phyloP scores from a whole-genome alignment of 1,139 yeast species.

The Sugiyamaella xylanicola region DNA sequence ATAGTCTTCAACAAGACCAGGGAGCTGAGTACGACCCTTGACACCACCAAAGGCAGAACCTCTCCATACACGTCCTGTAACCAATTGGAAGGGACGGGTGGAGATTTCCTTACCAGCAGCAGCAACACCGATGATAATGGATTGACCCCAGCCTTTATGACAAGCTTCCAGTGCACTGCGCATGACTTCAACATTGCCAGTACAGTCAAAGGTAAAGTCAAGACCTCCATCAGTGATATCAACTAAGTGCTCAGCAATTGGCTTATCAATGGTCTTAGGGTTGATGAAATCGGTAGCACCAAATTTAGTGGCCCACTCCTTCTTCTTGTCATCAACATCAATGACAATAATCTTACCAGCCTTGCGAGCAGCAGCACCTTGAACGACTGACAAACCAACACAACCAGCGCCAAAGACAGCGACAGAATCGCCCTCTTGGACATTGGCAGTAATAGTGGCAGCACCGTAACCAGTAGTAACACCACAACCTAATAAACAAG shows the following conservation, averaged over 20 bases:
- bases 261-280: constrained; percentile 68
- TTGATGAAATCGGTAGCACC: constrained; percentile 96
- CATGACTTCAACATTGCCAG: constrained; percentile 95
- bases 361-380: constrained; percentile 84
- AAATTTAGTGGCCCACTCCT: constrained; percentile 81
- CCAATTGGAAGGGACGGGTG: constrained; percentile 98
- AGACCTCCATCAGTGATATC: constrained; percentile 96
- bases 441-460: constrained; percentile 91
- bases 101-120: constrained; percentile 97
- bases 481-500: constrained; percentile 96
- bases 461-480: constrained; percentile 99
- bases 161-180: constrained; percentile 94
- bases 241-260: constrained; percentile 80
- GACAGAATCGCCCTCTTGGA: constrained; percentile 87
- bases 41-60: constrained; percentile 99
- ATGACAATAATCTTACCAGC: constrained; percentile 84
- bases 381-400: constrained; percentile 93
- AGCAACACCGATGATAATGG: constrained; percentile 94
- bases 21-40: constrained; percentile 95
- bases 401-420: constrained; percentile 98
- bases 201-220: constrained; percentile 95
- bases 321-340: constrained; percentile 82
- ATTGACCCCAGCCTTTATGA: constrained; percentile 99
- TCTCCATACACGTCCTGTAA: constrained; percentile 97
- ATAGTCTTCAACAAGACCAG: constrained; percentile 85